Conservation (phyloP, 2,329 filamentous ascomycete genomes). For the Colletotrichum spinosum region DNA sequence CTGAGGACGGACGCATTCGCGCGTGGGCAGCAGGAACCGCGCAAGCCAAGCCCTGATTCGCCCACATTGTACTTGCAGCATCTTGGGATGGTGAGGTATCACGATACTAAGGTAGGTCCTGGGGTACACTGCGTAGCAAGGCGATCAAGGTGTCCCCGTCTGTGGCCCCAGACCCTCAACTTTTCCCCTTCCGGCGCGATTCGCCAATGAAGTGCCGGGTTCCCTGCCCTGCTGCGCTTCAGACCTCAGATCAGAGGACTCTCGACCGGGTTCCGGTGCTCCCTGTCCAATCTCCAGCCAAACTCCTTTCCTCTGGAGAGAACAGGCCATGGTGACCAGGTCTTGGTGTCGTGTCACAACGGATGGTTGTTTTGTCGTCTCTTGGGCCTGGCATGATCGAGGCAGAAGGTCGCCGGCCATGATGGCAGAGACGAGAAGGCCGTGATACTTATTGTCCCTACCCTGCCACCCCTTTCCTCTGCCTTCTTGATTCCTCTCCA, state of each 20-base stretch:
- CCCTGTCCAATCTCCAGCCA: slow-evolving; percentile 29
- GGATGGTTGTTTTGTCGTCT: not conserved
- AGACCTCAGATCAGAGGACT: slow-evolving; percentile 32
- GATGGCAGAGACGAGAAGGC: slow-evolving; percentile 10
- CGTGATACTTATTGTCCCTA: slow-evolving; percentile 28
- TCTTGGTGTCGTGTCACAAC: slow-evolving; percentile 9
- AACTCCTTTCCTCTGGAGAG: not conserved
- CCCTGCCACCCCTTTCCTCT: slow-evolving; percentile 13
- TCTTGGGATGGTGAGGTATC: no score
- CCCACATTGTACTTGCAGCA: not conserved
- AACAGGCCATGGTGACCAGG: no score
- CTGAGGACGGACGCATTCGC: not conserved
- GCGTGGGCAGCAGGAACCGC: not conserved
- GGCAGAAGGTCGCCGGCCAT: not conserved
- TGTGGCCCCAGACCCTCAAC: not conserved
- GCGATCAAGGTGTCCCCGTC: slow-evolving; percentile 3
- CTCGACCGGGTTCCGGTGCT: slow-evolving; percentile 24
- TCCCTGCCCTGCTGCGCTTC: slow-evolving; percentile 32
- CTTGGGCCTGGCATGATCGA: no score
- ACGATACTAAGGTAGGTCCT: no score
- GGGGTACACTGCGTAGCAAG: not conserved
- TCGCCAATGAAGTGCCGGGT: slow-evolving; percentile 20
- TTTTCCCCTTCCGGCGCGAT: slow-evolving; percentile 12
- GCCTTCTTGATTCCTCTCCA: slow-evolving; percentile 9
- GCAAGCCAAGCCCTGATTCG: slow-evolving; percentile 13